Evolutionary conservation across 1,284 basidiomycete species (phyloP).

Genomic region (Tetrapyrgos nigripes): DNA sequence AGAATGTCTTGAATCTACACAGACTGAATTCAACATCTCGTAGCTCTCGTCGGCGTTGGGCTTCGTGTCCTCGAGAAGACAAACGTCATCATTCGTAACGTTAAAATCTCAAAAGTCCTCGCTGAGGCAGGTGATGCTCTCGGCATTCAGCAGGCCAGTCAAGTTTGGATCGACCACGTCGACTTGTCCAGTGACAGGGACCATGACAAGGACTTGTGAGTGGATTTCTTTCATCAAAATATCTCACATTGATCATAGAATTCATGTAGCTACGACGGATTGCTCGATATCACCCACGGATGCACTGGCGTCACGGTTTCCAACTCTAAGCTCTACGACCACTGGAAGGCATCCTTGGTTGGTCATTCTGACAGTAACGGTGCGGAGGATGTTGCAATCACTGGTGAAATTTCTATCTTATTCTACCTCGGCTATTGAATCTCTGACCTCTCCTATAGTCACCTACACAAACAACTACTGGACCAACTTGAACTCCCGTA

Average conservation of each 20-base stretch:
- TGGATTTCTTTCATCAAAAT: background rate
- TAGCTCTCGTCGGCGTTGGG: constrained; percentile 44
- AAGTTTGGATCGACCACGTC: constrained; percentile 55
- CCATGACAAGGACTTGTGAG: constrained; percentile 48
- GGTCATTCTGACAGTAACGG: constrained; percentile 51
- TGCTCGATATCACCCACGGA: constrained; percentile 48
- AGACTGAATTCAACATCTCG: background rate
- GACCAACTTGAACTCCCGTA: constrained; percentile 15
- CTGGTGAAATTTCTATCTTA: no score
- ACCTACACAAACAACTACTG: constrained; percentile 48
- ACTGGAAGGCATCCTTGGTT: constrained; percentile 50
- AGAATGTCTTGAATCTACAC: no score
- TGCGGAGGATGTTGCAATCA: constrained; percentile 36
- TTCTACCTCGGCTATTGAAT: no score
- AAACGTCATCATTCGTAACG: constrained; percentile 57
- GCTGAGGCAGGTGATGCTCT: constrained; percentile 50
- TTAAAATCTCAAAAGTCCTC: constrained; percentile 56
- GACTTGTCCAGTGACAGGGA: constrained; percentile 52
- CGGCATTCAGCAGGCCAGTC: constrained; percentile 47
- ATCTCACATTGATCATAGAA: constrained; percentile 1
- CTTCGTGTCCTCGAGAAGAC: constrained; percentile 46
- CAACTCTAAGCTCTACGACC: constrained; percentile 45
- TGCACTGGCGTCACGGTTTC: constrained; percentile 48
- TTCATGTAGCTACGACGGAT: constrained; percentile 44
- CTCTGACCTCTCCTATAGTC: no score